Percentiles rank a stretch among this genome's conserved stretches.
These are phyloP conservation scores for Zangia roseola DNA, from an alignment of 768 basidiomycete genomes.

Conservation along the genomic window DNA sequence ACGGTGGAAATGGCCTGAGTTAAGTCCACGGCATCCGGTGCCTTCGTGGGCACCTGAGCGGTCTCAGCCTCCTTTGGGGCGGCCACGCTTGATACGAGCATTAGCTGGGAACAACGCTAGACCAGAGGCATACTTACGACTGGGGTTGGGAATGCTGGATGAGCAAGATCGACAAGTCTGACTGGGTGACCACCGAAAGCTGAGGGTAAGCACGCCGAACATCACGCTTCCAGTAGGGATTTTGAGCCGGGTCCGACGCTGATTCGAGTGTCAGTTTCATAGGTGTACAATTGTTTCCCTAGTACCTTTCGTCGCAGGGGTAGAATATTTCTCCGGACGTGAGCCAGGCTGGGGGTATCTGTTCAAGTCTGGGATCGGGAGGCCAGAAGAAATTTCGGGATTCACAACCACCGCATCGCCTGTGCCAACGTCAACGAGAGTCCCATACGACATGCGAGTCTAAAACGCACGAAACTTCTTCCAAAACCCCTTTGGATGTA, in stretches of 20 bases:
- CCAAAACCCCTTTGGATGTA: constrained; percentile 90
- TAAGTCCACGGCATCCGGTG: constrained; percentile 53
- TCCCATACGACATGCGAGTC: neutral
- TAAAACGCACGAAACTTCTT: constrained; percentile 83
- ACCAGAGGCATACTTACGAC: constrained; percentile 49
- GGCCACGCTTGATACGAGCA: constrained; percentile 44
- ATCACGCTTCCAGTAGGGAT: constrained; percentile 96
- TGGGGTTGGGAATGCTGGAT: constrained; percentile 70
- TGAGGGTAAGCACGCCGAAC: constrained; percentile 91
- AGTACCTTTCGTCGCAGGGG: constrained; percentile 85
- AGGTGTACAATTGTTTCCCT: neutral
- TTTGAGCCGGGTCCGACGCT: constrained; percentile 87
- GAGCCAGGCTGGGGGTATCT: constrained; percentile 89
- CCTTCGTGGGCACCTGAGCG: constrained; percentile 44
- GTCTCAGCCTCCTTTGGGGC: constrained; percentile 46
- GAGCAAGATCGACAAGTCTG: constrained; percentile 75
- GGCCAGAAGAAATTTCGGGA: constrained; percentile 87
- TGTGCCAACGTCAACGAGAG: constrained; percentile 32
- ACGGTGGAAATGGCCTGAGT: constrained; percentile 71
- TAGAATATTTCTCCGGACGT: constrained; percentile 79
- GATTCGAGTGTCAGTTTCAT: constrained; percentile 10
- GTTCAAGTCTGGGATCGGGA: constrained; percentile 71
- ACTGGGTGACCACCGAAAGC: constrained; percentile 84
- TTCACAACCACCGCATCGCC: constrained; percentile 84
- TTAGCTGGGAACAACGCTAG: constrained; percentile 4